Base-by-base conservation (phyloP, 176 grass and related monocot species). In the Cenchrus fungigraminus region DNA sequence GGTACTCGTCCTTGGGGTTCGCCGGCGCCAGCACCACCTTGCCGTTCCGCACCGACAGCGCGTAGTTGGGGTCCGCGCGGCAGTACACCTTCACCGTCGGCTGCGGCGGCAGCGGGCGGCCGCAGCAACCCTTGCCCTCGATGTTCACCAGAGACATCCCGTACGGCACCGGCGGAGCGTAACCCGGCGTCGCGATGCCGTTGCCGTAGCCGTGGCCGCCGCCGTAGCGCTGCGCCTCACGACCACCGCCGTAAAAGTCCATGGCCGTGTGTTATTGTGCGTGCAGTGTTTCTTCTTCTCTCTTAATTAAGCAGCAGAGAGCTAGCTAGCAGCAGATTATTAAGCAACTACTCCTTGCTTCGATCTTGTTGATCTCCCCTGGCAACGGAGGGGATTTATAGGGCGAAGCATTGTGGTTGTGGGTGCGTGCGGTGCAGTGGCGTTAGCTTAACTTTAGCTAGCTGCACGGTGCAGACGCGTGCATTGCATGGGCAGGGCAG, bases 51-150 rank as follows among this genome's bases (percentile, higher is more conserved):
- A 85, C 2, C 9, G 47, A 50, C 63, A 97, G 60, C 65, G 89
- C 89, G 63, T 89, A 94, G 76, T 83, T 82, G 13, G 90, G 89
- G 88, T 86, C 87, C 1, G 94, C 94, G 32, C 85, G 85, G 83
- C 90, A 92, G 91, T 87, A 92, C 45, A 97, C 80, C 86, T 91
- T 88, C 71, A 94, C 92, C 0, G 94, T 94, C 0, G 80, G 94
- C 80, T 89, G 88, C n/a, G 87, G 94, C 55, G 86, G 91, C 47
- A 89, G 84, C 14, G 71, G 8, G 1, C 80, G 72, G 0, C 86
- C 84, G 9, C 91, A 81, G 12, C 91, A 53, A 8, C 63, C 91
- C 65, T 68, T 53, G 73, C 77, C 90, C 14, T 92, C 89, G 16
- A 87, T 43, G 81, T 94, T 85, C 73, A 94, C 90, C 81, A 87